phyloP scores from a whole-genome alignment of 306 rosid species.

The Cicer pinnatifidum region DNA sequence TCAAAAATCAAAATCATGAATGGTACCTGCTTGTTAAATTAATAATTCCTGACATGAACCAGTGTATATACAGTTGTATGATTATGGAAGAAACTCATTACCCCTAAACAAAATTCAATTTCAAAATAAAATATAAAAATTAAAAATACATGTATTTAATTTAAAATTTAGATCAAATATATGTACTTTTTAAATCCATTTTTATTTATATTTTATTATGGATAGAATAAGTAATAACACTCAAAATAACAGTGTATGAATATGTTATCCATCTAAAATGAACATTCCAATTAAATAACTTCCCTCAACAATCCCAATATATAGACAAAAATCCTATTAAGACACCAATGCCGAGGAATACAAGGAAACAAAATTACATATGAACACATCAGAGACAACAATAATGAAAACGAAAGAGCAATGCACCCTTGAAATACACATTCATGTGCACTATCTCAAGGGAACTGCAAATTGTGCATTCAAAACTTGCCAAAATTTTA shows the following conservation, averaged over 20 bases:
- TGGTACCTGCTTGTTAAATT: neutral
- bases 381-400: slow-evolving; percentile 44
- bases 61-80: neutral
- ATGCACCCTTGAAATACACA: slow-evolving; percentile 47
- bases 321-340: slow-evolving; percentile 40
- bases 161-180: no score
- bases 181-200: no score
- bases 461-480: slow-evolving; percentile 55
- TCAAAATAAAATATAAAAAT: no score
- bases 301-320: slow-evolving; percentile 36
- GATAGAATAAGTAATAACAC: neutral
- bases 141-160: no score
- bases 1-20: neutral
- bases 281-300: slow-evolving; percentile 36
- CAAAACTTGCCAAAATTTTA: slow-evolving; percentile 67
- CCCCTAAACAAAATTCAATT: no score
- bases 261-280: slow-evolving; percentile 22
- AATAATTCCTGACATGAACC: neutral
- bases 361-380: slow-evolving; percentile 46
- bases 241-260: slow-evolving; percentile 36
- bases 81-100: neutral
- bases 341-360: slow-evolving; percentile 21
- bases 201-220: no score
- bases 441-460: slow-evolving; percentile 41
- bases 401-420: slow-evolving; percentile 45